A percentile compares a stretch with the other conserved stretches of the same genome.
phyloP scores from a whole-genome alignment of 2,329 filamentous ascomycete genomes.

The Phoma sp. region DNA sequence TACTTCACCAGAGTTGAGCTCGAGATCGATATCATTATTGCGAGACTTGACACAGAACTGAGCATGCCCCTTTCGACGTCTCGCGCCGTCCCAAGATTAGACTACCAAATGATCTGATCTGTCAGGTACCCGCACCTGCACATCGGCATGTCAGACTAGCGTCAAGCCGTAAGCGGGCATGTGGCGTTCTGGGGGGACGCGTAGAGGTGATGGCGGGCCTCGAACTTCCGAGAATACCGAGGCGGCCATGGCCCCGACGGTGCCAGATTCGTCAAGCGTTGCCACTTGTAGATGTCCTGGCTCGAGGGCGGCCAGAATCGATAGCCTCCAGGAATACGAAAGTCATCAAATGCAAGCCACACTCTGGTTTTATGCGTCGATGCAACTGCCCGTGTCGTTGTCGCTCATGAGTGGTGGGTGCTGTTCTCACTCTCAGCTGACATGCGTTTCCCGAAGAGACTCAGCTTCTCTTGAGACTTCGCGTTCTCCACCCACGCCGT shows the following conservation, averaged over 20 bases:
- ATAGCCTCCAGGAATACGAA: conserved; percentile 12
- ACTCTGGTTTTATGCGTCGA: neutral
- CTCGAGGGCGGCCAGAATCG: conserved; percentile 13
- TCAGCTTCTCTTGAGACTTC: neutral
- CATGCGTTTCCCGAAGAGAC: neutral
- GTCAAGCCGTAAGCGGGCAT: conserved; percentile 1
- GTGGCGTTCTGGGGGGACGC: conserved; percentile 14
- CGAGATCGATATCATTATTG: neutral
- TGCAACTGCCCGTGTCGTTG: neutral
- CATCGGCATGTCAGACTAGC: conserved; percentile 3
- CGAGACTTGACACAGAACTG: neutral
- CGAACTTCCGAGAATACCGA: conserved; percentile 4
- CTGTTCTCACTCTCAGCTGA: neutral
- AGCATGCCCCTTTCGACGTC: neutral
- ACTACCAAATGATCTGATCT: neutral
- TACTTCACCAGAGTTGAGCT: neutral
- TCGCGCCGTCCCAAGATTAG: neutral
- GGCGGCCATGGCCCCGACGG: conserved; percentile 1
- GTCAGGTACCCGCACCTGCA: conserved; percentile 9
- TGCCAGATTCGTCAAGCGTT: conserved; percentile 9
- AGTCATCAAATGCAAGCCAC: conserved; percentile 12
- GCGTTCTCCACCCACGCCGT: neutral
- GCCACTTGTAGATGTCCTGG: conserved; percentile 6
- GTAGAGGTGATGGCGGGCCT: conserved; percentile 4
- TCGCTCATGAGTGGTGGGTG: neutral